phyloP scores from a whole-genome alignment of 2,329 filamentous ascomycete genomes.

The Chaetomiaceae sp. region DNA sequence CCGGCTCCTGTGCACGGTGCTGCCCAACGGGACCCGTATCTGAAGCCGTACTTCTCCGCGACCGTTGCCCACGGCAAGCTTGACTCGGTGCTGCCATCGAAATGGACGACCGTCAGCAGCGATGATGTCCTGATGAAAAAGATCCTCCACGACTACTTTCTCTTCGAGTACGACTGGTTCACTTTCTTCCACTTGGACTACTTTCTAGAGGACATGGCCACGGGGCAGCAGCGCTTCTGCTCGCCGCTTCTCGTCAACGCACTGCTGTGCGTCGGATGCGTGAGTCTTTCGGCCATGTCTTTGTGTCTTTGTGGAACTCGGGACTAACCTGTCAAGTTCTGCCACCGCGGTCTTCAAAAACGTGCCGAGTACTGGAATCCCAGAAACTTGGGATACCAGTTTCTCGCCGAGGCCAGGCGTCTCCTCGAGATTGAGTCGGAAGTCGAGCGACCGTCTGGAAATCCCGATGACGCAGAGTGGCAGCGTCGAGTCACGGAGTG shows the following conservation, averaged over 20 bases:
- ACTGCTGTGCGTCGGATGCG: constrained; percentile 34
- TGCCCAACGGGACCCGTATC: constrained; percentile 23
- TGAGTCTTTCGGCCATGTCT: constrained; percentile 23
- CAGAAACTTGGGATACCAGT: constrained; percentile 32
- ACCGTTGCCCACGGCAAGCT: constrained; percentile 33
- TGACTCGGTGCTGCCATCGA: constrained; percentile 28
- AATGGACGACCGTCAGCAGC: constrained; percentile 35
- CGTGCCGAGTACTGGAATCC: constrained; percentile 35
- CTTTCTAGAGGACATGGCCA: constrained; percentile 37
- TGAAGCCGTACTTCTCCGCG: constrained; percentile 36
- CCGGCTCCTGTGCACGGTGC: neutral
- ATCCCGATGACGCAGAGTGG: constrained; percentile 17
- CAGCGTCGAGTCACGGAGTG: constrained; percentile 22
- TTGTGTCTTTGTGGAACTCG: neutral
- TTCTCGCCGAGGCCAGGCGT: constrained; percentile 34
- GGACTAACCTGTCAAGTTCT: constrained; percentile 23
- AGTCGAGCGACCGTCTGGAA: constrained; percentile 9
- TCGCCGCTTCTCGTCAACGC: constrained; percentile 38
- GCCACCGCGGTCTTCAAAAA: constrained; percentile 26
- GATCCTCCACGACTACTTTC: constrained; percentile 67
- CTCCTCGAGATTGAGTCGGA: constrained; percentile 31
- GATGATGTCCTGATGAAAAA: constrained; percentile 35
- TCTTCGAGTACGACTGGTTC: constrained; percentile 35
- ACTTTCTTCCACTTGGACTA: constrained; percentile 36
- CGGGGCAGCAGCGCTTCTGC: constrained; percentile 31